These are phyloP conservation scores for Ligustrum vulgare DNA, from an alignment of 257 asterid species.

Conservation along the genomic window DNA sequence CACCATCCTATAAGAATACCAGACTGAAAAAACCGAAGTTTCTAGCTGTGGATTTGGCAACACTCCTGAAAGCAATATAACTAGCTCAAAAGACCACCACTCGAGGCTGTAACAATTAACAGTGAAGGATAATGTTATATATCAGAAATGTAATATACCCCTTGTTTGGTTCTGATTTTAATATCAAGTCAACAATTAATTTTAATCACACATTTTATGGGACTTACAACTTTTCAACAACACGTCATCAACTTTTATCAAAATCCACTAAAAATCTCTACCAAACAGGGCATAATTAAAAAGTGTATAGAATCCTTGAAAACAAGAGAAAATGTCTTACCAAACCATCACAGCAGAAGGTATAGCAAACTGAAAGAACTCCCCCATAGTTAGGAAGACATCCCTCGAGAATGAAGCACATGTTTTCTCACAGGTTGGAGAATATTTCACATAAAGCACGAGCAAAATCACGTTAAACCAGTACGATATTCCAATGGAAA, in stretches of 20 bases:
- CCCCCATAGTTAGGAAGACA: constrained; percentile 40
- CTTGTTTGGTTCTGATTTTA: no score
- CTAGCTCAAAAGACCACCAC: constrained; percentile 84
- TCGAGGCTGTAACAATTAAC: constrained; percentile 50
- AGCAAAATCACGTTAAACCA: constrained; percentile 67
- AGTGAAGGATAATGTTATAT: neutral
- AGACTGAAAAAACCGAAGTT: constrained; percentile 72
- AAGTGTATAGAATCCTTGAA: neutral
- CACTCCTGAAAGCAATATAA: constrained; percentile 67
- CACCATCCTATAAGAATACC: constrained; percentile 33
- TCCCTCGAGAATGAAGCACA: constrained; percentile 39
- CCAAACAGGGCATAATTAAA: neutral
- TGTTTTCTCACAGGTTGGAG: constrained; percentile 51
- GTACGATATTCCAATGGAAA: constrained; percentile 67
- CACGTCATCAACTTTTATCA: no score
- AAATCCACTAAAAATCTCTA: no score
- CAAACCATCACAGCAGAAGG: constrained; percentile 90
- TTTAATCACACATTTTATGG: no score
- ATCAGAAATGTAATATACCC: neutral
- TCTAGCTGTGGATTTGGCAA: constrained; percentile 76
- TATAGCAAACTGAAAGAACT: constrained; percentile 64
- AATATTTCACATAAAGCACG: constrained; percentile 48
- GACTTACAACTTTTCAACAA: no score
- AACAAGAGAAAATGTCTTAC: constrained; percentile 32
- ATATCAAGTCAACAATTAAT: no score